phyloP scores from a whole-genome alignment of 1,139 yeast species.

The Hyphopichia buzzinii region DNA sequence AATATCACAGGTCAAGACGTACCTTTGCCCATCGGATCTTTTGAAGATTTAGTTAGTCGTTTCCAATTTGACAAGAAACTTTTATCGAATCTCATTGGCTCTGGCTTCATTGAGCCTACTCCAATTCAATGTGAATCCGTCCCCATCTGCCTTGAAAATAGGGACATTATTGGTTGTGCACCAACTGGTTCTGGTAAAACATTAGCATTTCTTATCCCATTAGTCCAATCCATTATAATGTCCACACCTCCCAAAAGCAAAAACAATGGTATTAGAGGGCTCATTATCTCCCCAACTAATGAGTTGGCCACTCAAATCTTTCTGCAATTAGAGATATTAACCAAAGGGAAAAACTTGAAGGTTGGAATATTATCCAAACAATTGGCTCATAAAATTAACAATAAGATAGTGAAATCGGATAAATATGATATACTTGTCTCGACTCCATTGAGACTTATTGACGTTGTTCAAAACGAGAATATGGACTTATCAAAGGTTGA shows the following conservation, averaged over 20 bases:
- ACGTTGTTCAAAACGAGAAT: slow-evolving; percentile 61
- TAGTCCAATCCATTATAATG: slow-evolving; percentile 55
- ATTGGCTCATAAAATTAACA: slow-evolving; percentile 65
- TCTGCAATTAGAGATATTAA: slow-evolving; percentile 61
- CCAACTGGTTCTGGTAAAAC: slow-evolving; percentile 97
- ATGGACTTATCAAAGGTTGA: slow-evolving; percentile 63
- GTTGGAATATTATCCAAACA: slow-evolving; percentile 74
- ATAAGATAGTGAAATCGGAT: slow-evolving; percentile 51
- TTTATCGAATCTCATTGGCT: slow-evolving; percentile 61
- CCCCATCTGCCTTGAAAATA: slow-evolving; percentile 60
- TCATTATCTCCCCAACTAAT: slow-evolving; percentile 5
- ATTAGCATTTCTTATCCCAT: slow-evolving; percentile 82
- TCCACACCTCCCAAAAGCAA: slow-evolving; percentile 20
- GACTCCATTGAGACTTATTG: slow-evolving; percentile 87
- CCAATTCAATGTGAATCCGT: slow-evolving; percentile 88
- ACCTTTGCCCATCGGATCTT: slow-evolving; percentile 87
- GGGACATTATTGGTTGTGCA: slow-evolving; percentile 84
- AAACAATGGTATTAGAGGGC: slow-evolving; percentile 59
- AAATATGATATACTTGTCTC: slow-evolving; percentile 81
- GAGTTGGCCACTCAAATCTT: slow-evolving; percentile 87
- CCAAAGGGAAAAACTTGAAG: slow-evolving; percentile 54
- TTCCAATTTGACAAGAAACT: slow-evolving; percentile 65
- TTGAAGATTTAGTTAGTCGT: slow-evolving; percentile 70
- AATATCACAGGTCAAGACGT: slow-evolving; percentile 76
- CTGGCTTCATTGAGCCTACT: slow-evolving; percentile 82